A percentile compares a stretch with the other conserved stretches of the same genome.
Conservation (phyloP, 495 filamentous ascomycete genomes). For the Venustampulla echinocandica region DNA sequence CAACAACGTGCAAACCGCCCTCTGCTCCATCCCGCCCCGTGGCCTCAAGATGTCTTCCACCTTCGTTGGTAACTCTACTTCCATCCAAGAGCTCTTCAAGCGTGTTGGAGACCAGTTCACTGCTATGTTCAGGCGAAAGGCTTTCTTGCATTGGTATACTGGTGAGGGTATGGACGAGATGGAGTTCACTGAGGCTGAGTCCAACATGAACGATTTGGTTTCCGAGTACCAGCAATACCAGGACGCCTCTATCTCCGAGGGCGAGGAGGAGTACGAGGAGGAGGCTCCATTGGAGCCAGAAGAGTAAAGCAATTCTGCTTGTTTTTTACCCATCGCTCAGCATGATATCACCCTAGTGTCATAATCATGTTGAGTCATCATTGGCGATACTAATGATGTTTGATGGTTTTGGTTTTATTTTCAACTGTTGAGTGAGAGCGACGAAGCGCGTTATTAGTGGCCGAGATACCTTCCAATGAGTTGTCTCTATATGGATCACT, state of each 20-base stretch:
- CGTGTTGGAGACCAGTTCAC: constrained; percentile 99
- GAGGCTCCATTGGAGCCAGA: constrained; percentile 42
- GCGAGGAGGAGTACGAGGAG: constrained; percentile 58
- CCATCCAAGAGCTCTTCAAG: constrained; percentile 99
- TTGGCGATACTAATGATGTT: constrained; percentile 14
- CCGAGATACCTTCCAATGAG: constrained; percentile 16
- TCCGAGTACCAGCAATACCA: constrained; percentile 99
- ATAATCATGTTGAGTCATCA: constrained; percentile 9
- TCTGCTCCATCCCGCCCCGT: constrained; percentile 97
- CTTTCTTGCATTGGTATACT: constrained; percentile 99
- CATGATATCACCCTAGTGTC: constrained; percentile 8
- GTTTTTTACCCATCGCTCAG: constrained; percentile 3
- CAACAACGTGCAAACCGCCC: constrained; percentile 99
- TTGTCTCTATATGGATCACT: constrained; percentile 13
- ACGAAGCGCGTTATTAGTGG: constrained; percentile 16
- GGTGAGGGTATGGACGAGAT: constrained; percentile 99
- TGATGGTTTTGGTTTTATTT: constrained; percentile 11
- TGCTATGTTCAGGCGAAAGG: constrained; percentile 99
- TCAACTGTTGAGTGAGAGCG: constrained; percentile 19
- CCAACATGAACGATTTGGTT: constrained; percentile 99
- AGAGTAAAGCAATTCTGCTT: constrained; percentile 32
- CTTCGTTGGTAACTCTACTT: constrained; percentile 98
- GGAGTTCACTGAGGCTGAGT: constrained; percentile 99
- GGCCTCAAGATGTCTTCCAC: constrained; percentile 99
- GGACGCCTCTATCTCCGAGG: constrained; percentile 79